Evolutionary conservation across 177 flowering plant genomes (phyloP).

Genomic region (Vitis hybrid): DNA sequence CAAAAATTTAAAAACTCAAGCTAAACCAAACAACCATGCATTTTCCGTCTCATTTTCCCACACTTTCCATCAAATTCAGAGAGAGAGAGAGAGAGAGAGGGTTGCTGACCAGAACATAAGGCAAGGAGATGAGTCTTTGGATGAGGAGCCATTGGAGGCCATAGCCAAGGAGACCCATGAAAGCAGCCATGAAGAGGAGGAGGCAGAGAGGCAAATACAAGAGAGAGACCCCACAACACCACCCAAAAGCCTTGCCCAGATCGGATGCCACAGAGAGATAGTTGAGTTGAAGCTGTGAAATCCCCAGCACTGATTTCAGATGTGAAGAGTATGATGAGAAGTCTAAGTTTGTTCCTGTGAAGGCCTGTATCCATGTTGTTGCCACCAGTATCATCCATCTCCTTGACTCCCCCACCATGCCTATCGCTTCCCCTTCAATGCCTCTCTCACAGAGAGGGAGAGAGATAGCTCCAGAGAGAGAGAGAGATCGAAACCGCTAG

Average conservation of each 20-base stretch:
- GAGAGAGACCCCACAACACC: slow-evolving; percentile 31
- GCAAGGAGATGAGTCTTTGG: slow-evolving; percentile 16
- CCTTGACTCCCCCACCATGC: slow-evolving; percentile 32
- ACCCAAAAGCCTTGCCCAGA: slow-evolving; percentile 34
- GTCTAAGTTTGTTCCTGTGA: slow-evolving; percentile 42
- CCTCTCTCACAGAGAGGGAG: neutral
- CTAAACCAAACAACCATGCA: no score
- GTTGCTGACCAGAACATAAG: slow-evolving; percentile 24
- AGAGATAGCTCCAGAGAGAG: neutral
- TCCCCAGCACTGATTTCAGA: slow-evolving; percentile 30
- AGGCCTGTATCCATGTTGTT: slow-evolving; percentile 42
- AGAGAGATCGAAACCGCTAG: neutral
- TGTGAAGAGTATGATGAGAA: slow-evolving; percentile 37
- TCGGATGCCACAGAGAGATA: slow-evolving; percentile 38
- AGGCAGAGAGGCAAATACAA: slow-evolving; percentile 24
- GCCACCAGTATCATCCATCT: slow-evolving; percentile 43
- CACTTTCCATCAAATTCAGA: neutral
- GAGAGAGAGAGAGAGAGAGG: neutral
- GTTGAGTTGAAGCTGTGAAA: slow-evolving; percentile 38
- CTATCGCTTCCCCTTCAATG: neutral
- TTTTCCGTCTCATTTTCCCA: no score
- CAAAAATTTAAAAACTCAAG: no score
- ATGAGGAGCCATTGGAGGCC: slow-evolving; percentile 34
- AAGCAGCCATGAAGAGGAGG: slow-evolving; percentile 31
- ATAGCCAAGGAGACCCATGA: slow-evolving; percentile 26